A percentile compares a stretch with the other conserved stretches of the same genome.
These are phyloP conservation scores for Reutealis trisperma DNA, from an alignment of 345 rosid species.

Conservation along the genomic window DNA sequence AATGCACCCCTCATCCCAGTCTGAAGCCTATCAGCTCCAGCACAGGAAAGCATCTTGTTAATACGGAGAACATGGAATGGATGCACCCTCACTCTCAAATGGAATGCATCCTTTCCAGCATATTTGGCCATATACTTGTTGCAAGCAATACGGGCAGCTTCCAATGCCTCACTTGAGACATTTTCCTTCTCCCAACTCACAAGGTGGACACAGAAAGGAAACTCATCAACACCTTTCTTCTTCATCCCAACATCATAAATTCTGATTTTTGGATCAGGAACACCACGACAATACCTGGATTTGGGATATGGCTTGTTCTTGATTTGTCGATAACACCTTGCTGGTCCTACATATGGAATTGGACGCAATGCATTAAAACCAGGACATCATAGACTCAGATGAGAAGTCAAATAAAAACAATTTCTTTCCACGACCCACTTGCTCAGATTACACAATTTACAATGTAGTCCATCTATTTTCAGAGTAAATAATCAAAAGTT, in stretches of 20 bases:
- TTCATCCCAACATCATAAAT: slow-evolving; percentile 85
- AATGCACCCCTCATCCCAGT: slow-evolving; percentile 86
- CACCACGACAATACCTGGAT: slow-evolving; percentile 71
- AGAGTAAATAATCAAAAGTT: no score
- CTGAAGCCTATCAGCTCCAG: slow-evolving; percentile 89
- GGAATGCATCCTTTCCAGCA: slow-evolving; percentile 83
- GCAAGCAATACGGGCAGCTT: slow-evolving; percentile 84
- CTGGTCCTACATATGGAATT: no score
- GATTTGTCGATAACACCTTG: no score
- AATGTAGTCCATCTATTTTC: no score
- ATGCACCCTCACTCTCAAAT: slow-evolving; percentile 70
- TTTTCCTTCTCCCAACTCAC: slow-evolving; percentile 83
- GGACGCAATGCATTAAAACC: no score
- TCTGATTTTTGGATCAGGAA: slow-evolving; percentile 75
- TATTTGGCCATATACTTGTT: slow-evolving; percentile 73
- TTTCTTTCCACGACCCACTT: no score
- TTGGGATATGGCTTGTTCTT: slow-evolving; percentile 19
- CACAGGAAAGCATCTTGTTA: slow-evolving; percentile 87
- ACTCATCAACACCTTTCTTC: slow-evolving; percentile 77
- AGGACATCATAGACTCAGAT: no score
- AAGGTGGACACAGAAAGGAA: slow-evolving; percentile 79
- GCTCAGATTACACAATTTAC: no score
- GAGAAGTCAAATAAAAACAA: no score
- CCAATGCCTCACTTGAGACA: slow-evolving; percentile 75
- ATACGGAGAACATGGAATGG: slow-evolving; percentile 80